phyloP scores from a whole-genome alignment of 148 eudicot genomes.

The Diospyros lotus region DNA sequence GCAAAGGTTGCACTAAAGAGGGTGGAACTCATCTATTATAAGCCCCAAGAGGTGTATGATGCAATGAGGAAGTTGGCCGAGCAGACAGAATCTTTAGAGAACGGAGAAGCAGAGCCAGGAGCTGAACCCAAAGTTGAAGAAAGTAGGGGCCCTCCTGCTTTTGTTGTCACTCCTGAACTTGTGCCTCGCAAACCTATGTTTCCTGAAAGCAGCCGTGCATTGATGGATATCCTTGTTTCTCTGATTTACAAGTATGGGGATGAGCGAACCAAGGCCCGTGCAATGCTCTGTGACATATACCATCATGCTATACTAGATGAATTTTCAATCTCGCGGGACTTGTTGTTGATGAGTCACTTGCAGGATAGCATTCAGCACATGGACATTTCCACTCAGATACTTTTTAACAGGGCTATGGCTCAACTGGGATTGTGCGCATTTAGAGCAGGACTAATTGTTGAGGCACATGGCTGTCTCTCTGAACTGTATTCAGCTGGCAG shows the following conservation, averaged over 20 bases:
- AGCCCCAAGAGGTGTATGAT: slow-evolving; percentile 81
- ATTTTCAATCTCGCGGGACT: slow-evolving; percentile 67
- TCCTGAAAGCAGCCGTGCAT: slow-evolving; percentile 62
- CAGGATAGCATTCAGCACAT: slow-evolving; percentile 80
- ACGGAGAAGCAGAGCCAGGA: slow-evolving; percentile 30
- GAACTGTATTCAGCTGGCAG: slow-evolving; percentile 87
- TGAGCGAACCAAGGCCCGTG: slow-evolving; percentile 92
- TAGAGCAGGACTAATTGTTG: slow-evolving; percentile 69
- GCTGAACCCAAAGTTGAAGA: slow-evolving; percentile 43
- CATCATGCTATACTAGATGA: slow-evolving; percentile 88
- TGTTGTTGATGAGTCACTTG: slow-evolving; percentile 88
- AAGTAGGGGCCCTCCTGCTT: slow-evolving; percentile 53
- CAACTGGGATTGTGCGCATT: slow-evolving; percentile 87
- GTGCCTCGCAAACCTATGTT: slow-evolving; percentile 76
- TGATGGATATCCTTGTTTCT: slow-evolving; percentile 85
- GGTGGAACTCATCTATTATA: slow-evolving; percentile 71
- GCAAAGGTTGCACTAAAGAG: slow-evolving; percentile 65
- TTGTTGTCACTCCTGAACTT: slow-evolving; percentile 62
- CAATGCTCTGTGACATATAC: slow-evolving; percentile 91
- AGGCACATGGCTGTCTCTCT: slow-evolving; percentile 77
- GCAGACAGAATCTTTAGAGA: slow-evolving; percentile 34
- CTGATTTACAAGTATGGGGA: slow-evolving; percentile 79
- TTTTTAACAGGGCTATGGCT: slow-evolving; percentile 87
- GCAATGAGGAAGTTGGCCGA: slow-evolving; percentile 86
- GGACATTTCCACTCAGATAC: slow-evolving; percentile 87